Conservation (phyloP, 176 grass and related monocot species). For the Rhynchospora pubera region DNA sequence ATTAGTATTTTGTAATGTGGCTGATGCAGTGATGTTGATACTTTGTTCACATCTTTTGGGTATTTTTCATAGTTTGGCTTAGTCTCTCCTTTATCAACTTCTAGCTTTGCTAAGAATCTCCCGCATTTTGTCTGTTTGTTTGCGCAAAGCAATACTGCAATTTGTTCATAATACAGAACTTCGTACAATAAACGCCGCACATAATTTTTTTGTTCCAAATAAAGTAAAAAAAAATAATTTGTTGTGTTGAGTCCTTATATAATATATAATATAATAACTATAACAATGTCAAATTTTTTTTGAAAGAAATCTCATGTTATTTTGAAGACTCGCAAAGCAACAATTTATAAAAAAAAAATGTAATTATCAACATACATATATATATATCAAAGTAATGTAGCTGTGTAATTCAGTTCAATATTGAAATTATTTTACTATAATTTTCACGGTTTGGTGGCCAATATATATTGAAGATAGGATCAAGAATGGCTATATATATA, state of each 20-base stretch:
- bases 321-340: not conserved
- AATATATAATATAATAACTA: not conserved
- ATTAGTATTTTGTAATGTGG: slow-evolving; percentile 10
- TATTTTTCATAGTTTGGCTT: slow-evolving; percentile 9
- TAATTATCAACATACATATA: not conserved
- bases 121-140: not conserved
- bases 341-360: not conserved
- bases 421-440: not conserved
- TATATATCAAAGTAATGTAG: not conserved
- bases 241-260: not conserved
- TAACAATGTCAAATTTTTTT: not conserved
- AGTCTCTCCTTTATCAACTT: slow-evolving; percentile 3
- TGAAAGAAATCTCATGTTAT: not conserved
- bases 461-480: not conserved
- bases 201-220: not conserved
- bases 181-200: not conserved
- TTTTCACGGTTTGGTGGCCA: not conserved
- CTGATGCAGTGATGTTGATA: not conserved
- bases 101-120: slow-evolving; percentile 6
- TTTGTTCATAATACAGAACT: not conserved
- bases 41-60: slow-evolving; percentile 6
- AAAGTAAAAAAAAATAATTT: not conserved
- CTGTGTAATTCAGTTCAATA: not conserved
- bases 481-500: not conserved
- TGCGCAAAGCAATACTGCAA: not conserved